A percentile compares a stretch with the other conserved stretches of the same genome.
Conservation (phyloP, 495 filamentous ascomycete genomes). For the Pyronema omphalodes region DNA sequence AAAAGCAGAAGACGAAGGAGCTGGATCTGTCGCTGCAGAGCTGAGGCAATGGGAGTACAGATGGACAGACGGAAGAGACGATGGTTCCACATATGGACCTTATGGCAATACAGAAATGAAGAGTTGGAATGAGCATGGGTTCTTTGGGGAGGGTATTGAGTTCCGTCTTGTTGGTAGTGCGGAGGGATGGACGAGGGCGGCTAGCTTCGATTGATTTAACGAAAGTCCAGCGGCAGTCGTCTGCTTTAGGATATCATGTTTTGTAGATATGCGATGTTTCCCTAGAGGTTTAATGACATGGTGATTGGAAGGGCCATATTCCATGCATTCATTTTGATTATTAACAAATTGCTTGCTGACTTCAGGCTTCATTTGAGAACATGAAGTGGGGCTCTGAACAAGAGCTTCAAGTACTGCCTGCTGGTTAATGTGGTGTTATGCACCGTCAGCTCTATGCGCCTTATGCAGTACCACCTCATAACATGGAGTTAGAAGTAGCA, state of each 20-base stretch:
- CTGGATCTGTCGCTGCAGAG: conserved; percentile 10
- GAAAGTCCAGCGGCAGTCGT: neutral
- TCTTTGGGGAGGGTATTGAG: conserved; percentile 86
- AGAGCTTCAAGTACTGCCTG: too few relatives aligned
- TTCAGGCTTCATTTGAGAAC: too few relatives aligned
- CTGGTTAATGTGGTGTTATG: too few relatives aligned
- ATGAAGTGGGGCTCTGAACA: too few relatives aligned
- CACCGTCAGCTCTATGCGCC: too few relatives aligned
- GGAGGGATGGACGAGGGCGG: conserved; percentile 18
- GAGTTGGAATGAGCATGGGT: conserved; percentile 75
- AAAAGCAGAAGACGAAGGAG: conserved; percentile 10
- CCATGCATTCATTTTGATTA: too few relatives aligned
- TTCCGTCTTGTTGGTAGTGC: conserved; percentile 34
- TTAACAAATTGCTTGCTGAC: too few relatives aligned
- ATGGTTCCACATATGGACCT: conserved; percentile 59
- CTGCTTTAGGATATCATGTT: neutral
- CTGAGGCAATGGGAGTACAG: conserved; percentile 68
- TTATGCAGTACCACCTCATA: too few relatives aligned
- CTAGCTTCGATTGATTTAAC: conserved; percentile 12
- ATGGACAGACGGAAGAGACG: conserved; percentile 80
- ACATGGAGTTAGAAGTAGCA: too few relatives aligned
- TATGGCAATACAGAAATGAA: conserved; percentile 72
- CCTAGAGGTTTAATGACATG: too few relatives aligned
- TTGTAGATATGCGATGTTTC: neutral
- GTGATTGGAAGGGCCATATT: too few relatives aligned